Evolutionary conservation across 345 rosid species (phyloP).

Genomic region (Cochlearia excelsa): DNA sequence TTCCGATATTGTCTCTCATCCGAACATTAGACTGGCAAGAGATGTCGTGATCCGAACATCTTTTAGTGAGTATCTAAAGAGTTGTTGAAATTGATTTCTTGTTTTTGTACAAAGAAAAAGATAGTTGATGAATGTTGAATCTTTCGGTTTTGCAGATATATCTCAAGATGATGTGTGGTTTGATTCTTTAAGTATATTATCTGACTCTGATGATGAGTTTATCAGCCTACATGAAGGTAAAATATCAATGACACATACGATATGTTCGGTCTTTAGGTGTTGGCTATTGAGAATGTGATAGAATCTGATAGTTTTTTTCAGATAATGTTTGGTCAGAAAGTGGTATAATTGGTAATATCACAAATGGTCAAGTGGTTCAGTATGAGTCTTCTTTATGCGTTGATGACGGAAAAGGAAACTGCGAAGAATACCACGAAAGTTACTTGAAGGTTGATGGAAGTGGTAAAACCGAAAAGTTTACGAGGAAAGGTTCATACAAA

Average conservation of each 20-base stretch:
- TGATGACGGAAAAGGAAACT: constrained; percentile 44
- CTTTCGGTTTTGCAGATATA: constrained; percentile 38
- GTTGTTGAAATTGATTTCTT: constrained; percentile 9
- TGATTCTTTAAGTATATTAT: constrained; percentile 72
- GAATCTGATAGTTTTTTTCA: too few species aligned
- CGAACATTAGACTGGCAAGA: constrained; percentile 35
- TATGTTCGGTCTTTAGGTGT: too few species aligned
- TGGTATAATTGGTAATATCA: constrained; percentile 31
- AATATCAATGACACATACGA: too few species aligned
- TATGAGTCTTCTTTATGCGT: constrained; percentile 46
- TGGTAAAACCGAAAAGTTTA: constrained; percentile 31
- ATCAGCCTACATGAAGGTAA: constrained; percentile 75
- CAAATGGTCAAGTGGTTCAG: constrained; percentile 51
- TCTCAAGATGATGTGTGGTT: constrained; percentile 75
- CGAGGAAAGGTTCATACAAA: constrained; percentile 30
- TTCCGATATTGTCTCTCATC: constrained; percentile 34
- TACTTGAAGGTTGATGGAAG: constrained; percentile 58
- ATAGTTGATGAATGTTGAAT: constrained; percentile 9
- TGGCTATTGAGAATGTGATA: too few species aligned
- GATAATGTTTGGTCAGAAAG: constrained; percentile 47
- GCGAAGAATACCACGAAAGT: constrained; percentile 59
- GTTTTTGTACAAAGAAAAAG: not conserved
- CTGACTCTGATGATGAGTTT: constrained; percentile 85
- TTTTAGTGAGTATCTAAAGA: constrained; percentile 40
- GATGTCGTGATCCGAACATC: constrained; percentile 44